Evolutionary conservation across 202 grass and related monocot genomes (phyloP), one percentile per base, ranked within the genome.

Genomic region (Carex sylvatica): DNA sequence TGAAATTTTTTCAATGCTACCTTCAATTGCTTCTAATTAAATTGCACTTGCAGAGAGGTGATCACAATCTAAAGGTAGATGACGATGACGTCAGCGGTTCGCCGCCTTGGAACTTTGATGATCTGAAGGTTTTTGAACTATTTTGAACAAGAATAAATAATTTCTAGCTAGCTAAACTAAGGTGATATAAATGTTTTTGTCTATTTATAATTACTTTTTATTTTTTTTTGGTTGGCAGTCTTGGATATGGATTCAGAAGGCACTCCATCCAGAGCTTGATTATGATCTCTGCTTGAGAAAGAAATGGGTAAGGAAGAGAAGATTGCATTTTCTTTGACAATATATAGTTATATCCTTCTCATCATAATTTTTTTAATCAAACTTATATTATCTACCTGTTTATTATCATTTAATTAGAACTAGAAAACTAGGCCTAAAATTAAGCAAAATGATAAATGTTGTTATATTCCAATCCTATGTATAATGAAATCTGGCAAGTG

Each of bases 241-340:
- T 61, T 98, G 92, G 92, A 93, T 98, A 90, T 95, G 92, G 96
- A 77, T 98, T 74, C 96, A 98, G 86, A 98, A 98, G 86, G 91
- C 96, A 73, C 95, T 98, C 86, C 96, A 98, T 75, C 96, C 96
- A 40, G 96, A 95, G 74, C 78, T 98, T 84, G 90, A 98, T 74
- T 98, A 98, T 58, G 92, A 98, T 88, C 76, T 90, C 24, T 88
- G 80, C 66, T 76, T 89, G 70, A 93, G 84, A 82, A 94, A 98
- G 84, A 98, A 95, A 95, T 95, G 92, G 95, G 95, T 98, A 89
- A 88, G 95, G 7, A 77, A 64, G 13, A 55, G 6, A 28, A 4
- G 5, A 14, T 44, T 62, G 2, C 33, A 14, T 30, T 67, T 59
- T 51, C 26, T 49, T n/a, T 40, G 3, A 31, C 9, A 58, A 19